These are phyloP conservation scores for Coemansia furcata DNA, from an alignment of 192 early-diverging fungal species.

Conservation along the genomic window DNA sequence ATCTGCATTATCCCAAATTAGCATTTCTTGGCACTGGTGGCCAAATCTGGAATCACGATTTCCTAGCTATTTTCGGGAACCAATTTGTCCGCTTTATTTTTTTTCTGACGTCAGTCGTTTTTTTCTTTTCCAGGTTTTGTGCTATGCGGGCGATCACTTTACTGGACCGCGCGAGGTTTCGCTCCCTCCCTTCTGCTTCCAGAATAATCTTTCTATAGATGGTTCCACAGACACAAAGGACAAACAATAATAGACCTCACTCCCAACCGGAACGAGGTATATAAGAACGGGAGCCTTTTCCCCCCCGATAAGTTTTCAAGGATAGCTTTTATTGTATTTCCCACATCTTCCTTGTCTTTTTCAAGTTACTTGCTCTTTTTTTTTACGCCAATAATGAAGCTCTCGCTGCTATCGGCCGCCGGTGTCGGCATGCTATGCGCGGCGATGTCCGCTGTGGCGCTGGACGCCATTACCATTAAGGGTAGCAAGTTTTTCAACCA, in stretches of 20 bases:
- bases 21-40: not conserved
- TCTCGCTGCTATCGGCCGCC: conserved; percentile 17
- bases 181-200: not conserved
- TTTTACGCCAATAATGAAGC: conserved; percentile 16
- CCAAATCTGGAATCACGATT: not conserved
- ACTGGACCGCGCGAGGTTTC: not conserved
- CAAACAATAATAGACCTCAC: not conserved
- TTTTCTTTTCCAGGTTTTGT: not conserved
- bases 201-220: not conserved
- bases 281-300: not conserved
- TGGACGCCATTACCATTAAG: conserved; percentile 67
- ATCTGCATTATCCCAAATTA: not conserved
- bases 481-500: conserved; percentile 70
- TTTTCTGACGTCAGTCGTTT: not conserved
- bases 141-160: not conserved
- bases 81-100: not conserved
- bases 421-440: conserved; percentile 21
- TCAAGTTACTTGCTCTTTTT: not conserved
- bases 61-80: not conserved
- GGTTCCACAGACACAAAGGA: not conserved
- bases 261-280: not conserved
- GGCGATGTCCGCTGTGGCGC: conserved; percentile 28
- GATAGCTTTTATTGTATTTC: too few species aligned
- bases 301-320: not conserved
- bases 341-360: not conserved